A percentile compares a stretch with the other conserved stretches of the same genome.
Evolutionary conservation across 2,329 filamentous ascomycete species (phyloP).

Genomic region (Cytospora schulzeri): DNA sequence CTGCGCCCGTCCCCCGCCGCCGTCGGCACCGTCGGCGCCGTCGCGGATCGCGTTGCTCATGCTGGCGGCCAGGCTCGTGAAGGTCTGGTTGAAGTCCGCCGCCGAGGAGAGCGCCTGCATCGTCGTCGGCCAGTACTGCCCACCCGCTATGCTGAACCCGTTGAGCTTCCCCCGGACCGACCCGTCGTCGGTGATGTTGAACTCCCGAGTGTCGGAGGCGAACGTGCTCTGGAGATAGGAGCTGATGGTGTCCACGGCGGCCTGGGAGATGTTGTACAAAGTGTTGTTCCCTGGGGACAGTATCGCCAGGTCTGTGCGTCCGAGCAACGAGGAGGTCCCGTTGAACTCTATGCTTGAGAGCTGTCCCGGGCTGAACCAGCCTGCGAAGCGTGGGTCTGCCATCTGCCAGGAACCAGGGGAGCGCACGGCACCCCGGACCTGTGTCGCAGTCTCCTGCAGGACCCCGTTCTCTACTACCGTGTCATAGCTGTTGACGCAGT

Average conservation of each 20-base stretch:
- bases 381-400: background rate
- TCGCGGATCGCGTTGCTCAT: conserved; percentile 18
- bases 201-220: background rate
- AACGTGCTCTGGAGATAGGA: background rate
- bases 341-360: conserved; percentile 7
- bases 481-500: conserved; percentile 17
- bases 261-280: conserved; percentile 8
- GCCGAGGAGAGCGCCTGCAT: conserved; percentile 12
- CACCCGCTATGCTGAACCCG: background rate
- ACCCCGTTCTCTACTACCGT: conserved; percentile 1
- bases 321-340: background rate
- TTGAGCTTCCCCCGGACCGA: background rate
- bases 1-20: too few species aligned
- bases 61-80: conserved; percentile 15
- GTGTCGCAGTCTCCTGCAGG: background rate
- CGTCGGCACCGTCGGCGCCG: background rate
- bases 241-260: conserved; percentile 4
- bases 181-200: background rate
- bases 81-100: conserved; percentile 13
- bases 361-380: background rate
- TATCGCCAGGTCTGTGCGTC: conserved; percentile 1
- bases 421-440: background rate
- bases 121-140: background rate
- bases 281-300: background rate
- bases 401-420: conserved; percentile 4